Percentiles rank a stretch among this genome's conserved stretches.
These are phyloP conservation scores for Penicillium lagena DNA, from an alignment of 495 filamentous ascomycete genomes.

Conservation along the genomic window DNA sequence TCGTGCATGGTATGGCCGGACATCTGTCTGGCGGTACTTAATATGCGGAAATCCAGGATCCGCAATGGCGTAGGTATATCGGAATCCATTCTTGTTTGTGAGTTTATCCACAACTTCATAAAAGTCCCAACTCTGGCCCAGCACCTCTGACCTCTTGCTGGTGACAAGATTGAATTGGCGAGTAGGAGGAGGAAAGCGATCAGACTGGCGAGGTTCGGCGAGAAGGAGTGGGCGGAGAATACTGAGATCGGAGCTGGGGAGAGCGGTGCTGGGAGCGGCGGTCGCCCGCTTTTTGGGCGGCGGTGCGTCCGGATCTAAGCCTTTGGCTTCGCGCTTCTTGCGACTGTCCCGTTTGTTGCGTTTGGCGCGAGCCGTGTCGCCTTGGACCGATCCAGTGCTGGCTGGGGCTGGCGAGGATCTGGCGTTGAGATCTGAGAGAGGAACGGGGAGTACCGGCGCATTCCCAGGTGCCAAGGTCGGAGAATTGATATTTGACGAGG, in stretches of 20 bases:
- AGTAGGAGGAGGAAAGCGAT: constrained; percentile 32
- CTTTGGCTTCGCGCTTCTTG: constrained; percentile 75
- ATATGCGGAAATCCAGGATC: constrained; percentile 80
- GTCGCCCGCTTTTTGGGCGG: constrained; percentile 32
- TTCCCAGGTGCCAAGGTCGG: constrained; percentile 25
- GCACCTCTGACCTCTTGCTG: constrained; percentile 25
- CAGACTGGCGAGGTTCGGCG: constrained; percentile 31
- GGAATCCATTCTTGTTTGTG: constrained; percentile 84
- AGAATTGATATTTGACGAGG: constrained; percentile 40
- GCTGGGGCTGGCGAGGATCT: constrained; percentile 34
- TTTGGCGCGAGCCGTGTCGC: constrained; percentile 31
- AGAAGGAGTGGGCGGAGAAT: constrained; percentile 25
- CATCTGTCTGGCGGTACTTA: constrained; percentile 83
- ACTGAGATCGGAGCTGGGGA: constrained; percentile 25
- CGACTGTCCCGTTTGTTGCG: constrained; percentile 43
- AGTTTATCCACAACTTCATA: constrained; percentile 55
- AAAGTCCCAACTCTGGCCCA: constrained; percentile 36
- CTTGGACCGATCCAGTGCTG: constrained; percentile 25
- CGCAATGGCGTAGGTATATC: constrained; percentile 86
- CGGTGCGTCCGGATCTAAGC: constrained; percentile 32
- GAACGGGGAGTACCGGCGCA: constrained; percentile 21
- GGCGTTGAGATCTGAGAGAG: constrained; percentile 26
- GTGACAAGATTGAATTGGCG: constrained; percentile 36
- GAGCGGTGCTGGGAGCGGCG: constrained; percentile 21
- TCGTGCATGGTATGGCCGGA: constrained; percentile 69